A percentile compares a stretch with the other conserved stretches of the same genome.
Conservation (phyloP, 148 eudicot genomes). For the Rhododendron vialii region DNA sequence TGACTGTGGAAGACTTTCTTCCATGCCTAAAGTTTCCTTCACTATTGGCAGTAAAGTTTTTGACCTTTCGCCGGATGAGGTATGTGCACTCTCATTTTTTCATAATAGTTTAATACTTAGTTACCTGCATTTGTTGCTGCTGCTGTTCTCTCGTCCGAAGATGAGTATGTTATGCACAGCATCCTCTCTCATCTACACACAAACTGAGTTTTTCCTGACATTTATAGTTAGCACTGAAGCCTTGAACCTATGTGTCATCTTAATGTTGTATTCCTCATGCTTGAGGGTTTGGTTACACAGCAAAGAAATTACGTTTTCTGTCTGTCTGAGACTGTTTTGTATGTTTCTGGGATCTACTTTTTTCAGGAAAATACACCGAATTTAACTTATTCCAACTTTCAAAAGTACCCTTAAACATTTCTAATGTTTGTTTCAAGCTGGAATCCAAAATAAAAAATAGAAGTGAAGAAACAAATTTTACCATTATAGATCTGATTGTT, state of each 20-base stretch:
- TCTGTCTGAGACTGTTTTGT: neutral
- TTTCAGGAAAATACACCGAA: neutral
- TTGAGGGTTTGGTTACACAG: neutral
- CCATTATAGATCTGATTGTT: neutral
- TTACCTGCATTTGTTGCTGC: neutral
- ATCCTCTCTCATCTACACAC: neutral
- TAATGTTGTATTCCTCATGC: neutral
- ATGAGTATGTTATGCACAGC: neutral
- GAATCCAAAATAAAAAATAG: neutral
- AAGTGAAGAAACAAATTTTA: neutral
- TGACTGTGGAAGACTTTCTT: constrained; percentile 53
- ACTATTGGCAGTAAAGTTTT: constrained; percentile 71
- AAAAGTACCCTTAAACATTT: neutral
- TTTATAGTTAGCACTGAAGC: neutral
- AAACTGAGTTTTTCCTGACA: no score
- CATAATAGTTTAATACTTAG: neutral
- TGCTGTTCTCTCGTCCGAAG: neutral
- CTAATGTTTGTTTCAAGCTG: neutral
- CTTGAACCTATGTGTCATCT: neutral
- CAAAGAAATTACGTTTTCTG: neutral
- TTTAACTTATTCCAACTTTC: neutral
- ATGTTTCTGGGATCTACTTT: neutral
- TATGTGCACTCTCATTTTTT: constrained; percentile 12
- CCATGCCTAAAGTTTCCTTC: constrained; percentile 77
- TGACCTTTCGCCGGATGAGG: constrained; percentile 71